These are phyloP conservation scores for Plasmopara muralis DNA, from an alignment of 352 stramenopile genomes.

Conservation along the genomic window DNA sequence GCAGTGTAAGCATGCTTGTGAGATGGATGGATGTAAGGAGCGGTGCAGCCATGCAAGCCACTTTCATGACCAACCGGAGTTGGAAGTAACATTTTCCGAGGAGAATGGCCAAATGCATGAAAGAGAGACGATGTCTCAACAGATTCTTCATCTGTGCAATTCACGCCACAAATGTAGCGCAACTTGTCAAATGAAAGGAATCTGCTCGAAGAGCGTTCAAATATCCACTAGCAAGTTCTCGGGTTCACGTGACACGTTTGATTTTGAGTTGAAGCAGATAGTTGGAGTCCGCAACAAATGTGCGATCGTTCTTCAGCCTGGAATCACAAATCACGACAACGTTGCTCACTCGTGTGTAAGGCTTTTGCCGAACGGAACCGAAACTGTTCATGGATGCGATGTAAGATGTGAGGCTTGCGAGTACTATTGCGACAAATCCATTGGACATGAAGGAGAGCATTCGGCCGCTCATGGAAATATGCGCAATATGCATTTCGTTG, in stretches of 20 bases:
- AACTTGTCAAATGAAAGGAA: slow-evolving; percentile 25
- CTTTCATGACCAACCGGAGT: slow-evolving; percentile 28
- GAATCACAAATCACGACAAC: slow-evolving; percentile 14
- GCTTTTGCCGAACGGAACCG: slow-evolving; percentile 11
- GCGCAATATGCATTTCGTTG: slow-evolving; percentile 38
- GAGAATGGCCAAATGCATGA: slow-evolving; percentile 15
- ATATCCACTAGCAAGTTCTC: slow-evolving; percentile 28
- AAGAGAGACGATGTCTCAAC: not conserved
- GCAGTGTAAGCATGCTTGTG: slow-evolving; percentile 28
- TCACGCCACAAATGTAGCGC: slow-evolving; percentile 21
- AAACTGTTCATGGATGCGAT: slow-evolving; percentile 25
- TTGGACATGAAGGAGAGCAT: slow-evolving; percentile 30
- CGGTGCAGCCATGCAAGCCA: slow-evolving; percentile 28
- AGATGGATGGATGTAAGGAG: slow-evolving; percentile 28
- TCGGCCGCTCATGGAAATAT: slow-evolving; percentile 45
- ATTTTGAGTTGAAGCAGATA: slow-evolving; percentile 37
- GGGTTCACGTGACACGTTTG: slow-evolving; percentile 26
- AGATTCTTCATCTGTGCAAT: slow-evolving; percentile 25
- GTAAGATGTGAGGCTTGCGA: slow-evolving; percentile 28
- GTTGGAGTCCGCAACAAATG: slow-evolving; percentile 30
- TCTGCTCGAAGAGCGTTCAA: slow-evolving; percentile 31
- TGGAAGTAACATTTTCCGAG: slow-evolving; percentile 15
- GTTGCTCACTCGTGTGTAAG: slow-evolving; percentile 22
- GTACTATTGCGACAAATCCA: slow-evolving; percentile 38
- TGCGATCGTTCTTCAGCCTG: slow-evolving; percentile 15